Evolutionary conservation across 352 stramenopile genomes (phyloP), one percentile per base, ranked within the genome.

Genomic region (Pythium insidiosum): DNA sequence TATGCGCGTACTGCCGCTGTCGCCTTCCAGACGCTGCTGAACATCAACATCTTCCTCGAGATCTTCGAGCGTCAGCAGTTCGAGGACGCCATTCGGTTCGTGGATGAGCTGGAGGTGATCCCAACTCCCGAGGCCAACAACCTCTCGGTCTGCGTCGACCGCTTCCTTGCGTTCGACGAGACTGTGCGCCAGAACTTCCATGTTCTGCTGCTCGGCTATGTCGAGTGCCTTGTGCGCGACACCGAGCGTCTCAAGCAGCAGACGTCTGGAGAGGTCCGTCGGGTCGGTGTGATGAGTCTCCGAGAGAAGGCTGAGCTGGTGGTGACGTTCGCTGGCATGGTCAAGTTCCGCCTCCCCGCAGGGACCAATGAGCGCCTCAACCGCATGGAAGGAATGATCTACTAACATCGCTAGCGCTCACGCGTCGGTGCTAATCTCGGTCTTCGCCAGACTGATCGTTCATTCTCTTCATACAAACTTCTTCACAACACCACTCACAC

Each of bases 341-440:
- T 94, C 63, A 94, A 91, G 62, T 87, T 89, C 56, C 81, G 81
- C 25, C 51, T 91, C 33, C 81, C 81, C 5, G 63, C 77, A 7
- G 81, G 79, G 28, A 89, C 77, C 12, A 89, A 89, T 51, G 81
- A 91, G 50, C 73, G 79, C 22, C 55, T 94, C 30, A 87, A 88
- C 58, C 81, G 79, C 51, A 84, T 94, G 75, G 81, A 94, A 45
- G 63, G 68, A 48, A 92, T 92, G 79, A 92, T 92, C 63, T 86
- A 85, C 67, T 90, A 81, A 50, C 53, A 45, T 28, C 4, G 18
- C 24, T 13, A 20, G 3, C n/a, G 10, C 15, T 12, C 18, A 35
- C 25, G 6, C 19, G 26, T n/a, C n/a, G n/a, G n/a, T n/a, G n/a
- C n/a, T n/a, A n/a, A n/a, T n/a, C n/a, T n/a, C n/a, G n/a, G n/a